Base-by-base conservation (phyloP, 768 basidiomycete species). In the Lactifluus echinatus region DNA sequence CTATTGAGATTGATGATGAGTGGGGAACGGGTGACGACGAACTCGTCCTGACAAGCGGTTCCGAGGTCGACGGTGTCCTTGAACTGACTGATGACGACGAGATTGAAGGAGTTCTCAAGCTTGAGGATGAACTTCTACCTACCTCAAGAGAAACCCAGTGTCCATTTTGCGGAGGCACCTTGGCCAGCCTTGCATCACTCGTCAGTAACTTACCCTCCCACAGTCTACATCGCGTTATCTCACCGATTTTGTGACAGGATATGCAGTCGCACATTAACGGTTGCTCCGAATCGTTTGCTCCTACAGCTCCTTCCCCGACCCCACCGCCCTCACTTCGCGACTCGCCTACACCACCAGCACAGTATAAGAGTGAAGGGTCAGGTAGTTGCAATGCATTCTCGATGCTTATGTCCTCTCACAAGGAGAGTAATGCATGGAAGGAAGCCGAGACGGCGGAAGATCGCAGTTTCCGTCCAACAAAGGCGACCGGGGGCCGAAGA, bases 321-420 rank as follows among this genome's bases (percentile, higher is more conserved):
- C 34, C 7, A 26, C 26, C 33, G 17, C 15, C 21, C 53, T 60
- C 61, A 62, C 23, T 31, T 47, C 47, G 48, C 68, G 48, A 56
- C 61, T 23, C 61, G 64, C 56, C 24, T 58, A 54, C 14, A 42
- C 56, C 26, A 14, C 57, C 63, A 12, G 49, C 58, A 48, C 59
- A 59, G n/a, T 50, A 17, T 8, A 56, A 50, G 31, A 29, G 44
- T 33, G 49, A 56, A 34, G 21, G 11, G 19, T 42, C 51, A 45
- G 31, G 60, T 40, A 65, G 66, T 1, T 63, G 71, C 5, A 76
- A 81, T 60, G 72, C 81, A 0, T 97, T 94, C 70, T 85, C 85
- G 0, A 75, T 88, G n/a, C 76, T 98, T 37, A 96, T 98, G 93
- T 79, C 83, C n/a, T 85, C 87, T 1, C 76, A 82, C 62, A 85